These are phyloP conservation scores for Mortierella hygrophila DNA, from an alignment of 192 early-diverging fungal species.

Conservation along the genomic window DNA sequence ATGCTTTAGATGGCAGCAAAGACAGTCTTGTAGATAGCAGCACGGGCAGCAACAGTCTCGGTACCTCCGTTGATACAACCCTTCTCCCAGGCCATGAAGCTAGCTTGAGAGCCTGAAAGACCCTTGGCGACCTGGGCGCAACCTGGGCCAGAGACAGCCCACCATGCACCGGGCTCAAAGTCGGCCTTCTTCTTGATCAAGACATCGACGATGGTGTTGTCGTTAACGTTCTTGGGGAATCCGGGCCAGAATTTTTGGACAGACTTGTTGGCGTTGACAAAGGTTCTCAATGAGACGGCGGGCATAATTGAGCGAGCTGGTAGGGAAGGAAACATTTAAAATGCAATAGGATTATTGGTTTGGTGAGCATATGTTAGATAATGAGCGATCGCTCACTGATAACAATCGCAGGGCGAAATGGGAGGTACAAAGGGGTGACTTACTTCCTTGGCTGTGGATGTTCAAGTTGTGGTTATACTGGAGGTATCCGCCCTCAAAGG, in stretches of 20 bases:
- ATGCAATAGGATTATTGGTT: neutral
- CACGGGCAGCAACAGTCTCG: slow-evolving; percentile 33
- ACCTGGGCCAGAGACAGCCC: slow-evolving; percentile 35
- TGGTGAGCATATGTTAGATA: neutral
- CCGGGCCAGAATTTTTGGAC: slow-evolving; percentile 49
- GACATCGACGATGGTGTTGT: slow-evolving; percentile 40
- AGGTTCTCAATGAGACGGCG: slow-evolving; percentile 31
- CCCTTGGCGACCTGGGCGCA: slow-evolving; percentile 21
- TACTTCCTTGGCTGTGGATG: slow-evolving; percentile 41
- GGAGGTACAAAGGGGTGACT: neutral
- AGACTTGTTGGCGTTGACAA: slow-evolving; percentile 45
- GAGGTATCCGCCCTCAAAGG: slow-evolving; percentile 44
- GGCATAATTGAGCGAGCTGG: slow-evolving; percentile 53
- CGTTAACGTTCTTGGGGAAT: slow-evolving; percentile 23
- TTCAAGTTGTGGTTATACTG: slow-evolving; percentile 44
- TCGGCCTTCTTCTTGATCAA: slow-evolving; percentile 42
- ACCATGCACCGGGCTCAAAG: slow-evolving; percentile 56
- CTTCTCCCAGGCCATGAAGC: slow-evolving; percentile 37
- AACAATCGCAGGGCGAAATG: neutral
- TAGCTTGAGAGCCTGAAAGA: slow-evolving; percentile 15
- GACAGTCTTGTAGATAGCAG: slow-evolving; percentile 41
- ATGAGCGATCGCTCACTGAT: neutral
- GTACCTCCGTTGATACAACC: slow-evolving; percentile 40
- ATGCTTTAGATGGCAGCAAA: slow-evolving; percentile 20
- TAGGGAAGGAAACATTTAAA: neutral